Percentiles rank a stretch among this genome's conserved stretches.
Evolutionary conservation across 257 asterid genomes (phyloP).

Genomic region (Ilex asprella): DNA sequence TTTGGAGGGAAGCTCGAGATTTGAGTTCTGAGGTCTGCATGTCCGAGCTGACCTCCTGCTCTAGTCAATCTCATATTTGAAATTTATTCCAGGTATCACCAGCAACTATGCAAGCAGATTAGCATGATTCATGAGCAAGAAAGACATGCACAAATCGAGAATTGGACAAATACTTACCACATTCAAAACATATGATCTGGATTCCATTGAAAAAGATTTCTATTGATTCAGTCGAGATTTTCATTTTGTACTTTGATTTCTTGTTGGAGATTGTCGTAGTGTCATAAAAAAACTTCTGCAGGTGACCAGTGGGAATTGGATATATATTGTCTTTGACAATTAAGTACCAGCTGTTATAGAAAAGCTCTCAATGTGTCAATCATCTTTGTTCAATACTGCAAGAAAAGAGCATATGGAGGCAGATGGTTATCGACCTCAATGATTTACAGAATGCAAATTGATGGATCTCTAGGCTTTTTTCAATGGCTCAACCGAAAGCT

Average conservation of each 20-base stretch:
- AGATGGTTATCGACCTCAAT: constrained; percentile 96
- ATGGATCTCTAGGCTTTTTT: constrained; percentile 89
- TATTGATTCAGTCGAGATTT: not conserved
- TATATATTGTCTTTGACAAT: constrained; percentile 89
- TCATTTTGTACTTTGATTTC: not conserved
- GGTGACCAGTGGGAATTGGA: constrained; percentile 93
- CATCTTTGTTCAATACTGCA: constrained; percentile 84
- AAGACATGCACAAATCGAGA: too few relatives aligned
- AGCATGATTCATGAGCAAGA: too few relatives aligned
- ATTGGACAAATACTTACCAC: too few relatives aligned
- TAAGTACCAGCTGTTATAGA: constrained; percentile 89
- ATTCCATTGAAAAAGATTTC: not conserved
- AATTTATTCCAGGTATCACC: too few relatives aligned
- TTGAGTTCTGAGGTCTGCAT: too few relatives aligned
- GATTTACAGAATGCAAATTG: constrained; percentile 87
- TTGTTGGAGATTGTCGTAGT: too few relatives aligned
- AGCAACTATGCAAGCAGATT: too few relatives aligned
- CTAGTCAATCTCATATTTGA: too few relatives aligned
- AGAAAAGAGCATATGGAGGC: constrained; percentile 84
- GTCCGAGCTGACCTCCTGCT: too few relatives aligned
- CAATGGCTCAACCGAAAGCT: constrained; percentile 98
- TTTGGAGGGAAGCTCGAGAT: too few relatives aligned
- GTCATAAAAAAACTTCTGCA: constrained; percentile 17
- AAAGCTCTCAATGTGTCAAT: constrained; percentile 88
- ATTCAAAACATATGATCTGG: not conserved